phyloP scores from a whole-genome alignment of 1,284 basidiomycete species.

The Thelephora terrestris region DNA sequence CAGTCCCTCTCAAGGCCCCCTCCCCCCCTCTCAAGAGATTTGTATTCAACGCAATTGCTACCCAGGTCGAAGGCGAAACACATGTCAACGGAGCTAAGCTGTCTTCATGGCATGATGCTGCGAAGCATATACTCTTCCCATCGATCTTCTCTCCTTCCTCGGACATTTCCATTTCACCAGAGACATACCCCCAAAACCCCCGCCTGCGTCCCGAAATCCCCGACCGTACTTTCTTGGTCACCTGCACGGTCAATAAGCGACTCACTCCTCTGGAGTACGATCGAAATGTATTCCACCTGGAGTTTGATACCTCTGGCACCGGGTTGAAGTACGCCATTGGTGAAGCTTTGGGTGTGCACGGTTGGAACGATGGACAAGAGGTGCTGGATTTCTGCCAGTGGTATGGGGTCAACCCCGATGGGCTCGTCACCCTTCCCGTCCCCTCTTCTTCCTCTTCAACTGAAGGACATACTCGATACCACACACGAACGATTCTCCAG shows the following conservation, averaged over 20 bases:
- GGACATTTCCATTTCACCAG: slow-evolving; percentile 22
- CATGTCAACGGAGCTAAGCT: slow-evolving; percentile 53
- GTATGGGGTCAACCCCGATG: slow-evolving; percentile 83
- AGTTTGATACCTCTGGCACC: slow-evolving; percentile 88
- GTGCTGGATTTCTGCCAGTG: slow-evolving; percentile 84
- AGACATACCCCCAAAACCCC: slow-evolving; percentile 49
- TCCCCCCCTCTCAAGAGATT: slow-evolving; percentile 40
- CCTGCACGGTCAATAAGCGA: slow-evolving; percentile 88
- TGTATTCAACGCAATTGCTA: slow-evolving; percentile 61
- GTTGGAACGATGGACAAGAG: slow-evolving; percentile 92
- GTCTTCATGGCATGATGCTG: slow-evolving; percentile 78
- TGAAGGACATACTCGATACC: slow-evolving; percentile 42
- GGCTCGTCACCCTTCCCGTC: slow-evolving; percentile 76
- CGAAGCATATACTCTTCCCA: slow-evolving; percentile 84
- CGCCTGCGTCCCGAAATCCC: slow-evolving; percentile 77
- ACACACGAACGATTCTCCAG: slow-evolving; percentile 93
- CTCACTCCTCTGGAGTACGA: slow-evolving; percentile 94
- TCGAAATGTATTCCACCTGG: slow-evolving; percentile 98
- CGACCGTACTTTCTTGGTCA: slow-evolving; percentile 90
- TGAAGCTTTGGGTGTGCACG: slow-evolving; percentile 94
- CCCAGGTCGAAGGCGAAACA: slow-evolving; percentile 45
- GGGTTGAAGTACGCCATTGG: slow-evolving; percentile 94
- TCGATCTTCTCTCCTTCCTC: slow-evolving; percentile 58
- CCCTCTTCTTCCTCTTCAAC: slow-evolving; percentile 26
- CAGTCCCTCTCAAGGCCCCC: slow-evolving; percentile 9